Evolutionary conservation across 2,329 filamentous ascomycete species (phyloP), one percentile per base, ranked within the genome.

Genomic region (Ophiostoma himal-ulmi): DNA sequence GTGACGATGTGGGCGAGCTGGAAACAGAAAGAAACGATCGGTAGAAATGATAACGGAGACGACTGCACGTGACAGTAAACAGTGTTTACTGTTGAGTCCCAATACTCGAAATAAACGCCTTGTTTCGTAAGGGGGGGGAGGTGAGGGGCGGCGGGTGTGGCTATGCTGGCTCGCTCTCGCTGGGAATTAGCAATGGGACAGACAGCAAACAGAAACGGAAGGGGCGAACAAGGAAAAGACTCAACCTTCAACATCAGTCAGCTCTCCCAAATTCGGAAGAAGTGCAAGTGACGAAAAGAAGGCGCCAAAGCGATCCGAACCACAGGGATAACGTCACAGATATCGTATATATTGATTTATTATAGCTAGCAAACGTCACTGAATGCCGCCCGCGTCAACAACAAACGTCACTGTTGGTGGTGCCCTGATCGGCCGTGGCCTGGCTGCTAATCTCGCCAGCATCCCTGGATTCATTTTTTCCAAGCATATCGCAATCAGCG

Each of bases 91-190:
- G 17, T 48, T 48, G 5, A 7, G 14, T 20, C 17, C 2, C 3
- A 20, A 8, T 39, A 48, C 41, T 48, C 14, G n/a, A 39, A 39
- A 22, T 39, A 26, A 65, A 70, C 52, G 10, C 20, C 14, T 37
- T 7, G 4, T 13, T 41, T 62, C 44, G 60, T 36, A 67, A 71
- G 67, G 70, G 70, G 67, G 67, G 70, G 70, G 39, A 69, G 68
- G 68, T 71, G 70, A 69, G 70, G 70, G 68, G 68, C 67, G 68
- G 7, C 41, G 20, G 36, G 69, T 41, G 64, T 70, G 69, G 69
- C 62, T 65, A 65, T 65, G 62, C 62, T 62, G 26, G 11, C 6
- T 7, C 30, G 14, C 17, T 52, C 6, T 7, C 30, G 14, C 17
- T 52, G 26, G 26, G 48, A n/a, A n/a, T 22, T 22, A n/a, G 52